Evolutionary conservation across 768 basidiomycete species (phyloP), one percentile per base, ranked within the genome.

Genomic region (Leucogyrophana mollusca): DNA sequence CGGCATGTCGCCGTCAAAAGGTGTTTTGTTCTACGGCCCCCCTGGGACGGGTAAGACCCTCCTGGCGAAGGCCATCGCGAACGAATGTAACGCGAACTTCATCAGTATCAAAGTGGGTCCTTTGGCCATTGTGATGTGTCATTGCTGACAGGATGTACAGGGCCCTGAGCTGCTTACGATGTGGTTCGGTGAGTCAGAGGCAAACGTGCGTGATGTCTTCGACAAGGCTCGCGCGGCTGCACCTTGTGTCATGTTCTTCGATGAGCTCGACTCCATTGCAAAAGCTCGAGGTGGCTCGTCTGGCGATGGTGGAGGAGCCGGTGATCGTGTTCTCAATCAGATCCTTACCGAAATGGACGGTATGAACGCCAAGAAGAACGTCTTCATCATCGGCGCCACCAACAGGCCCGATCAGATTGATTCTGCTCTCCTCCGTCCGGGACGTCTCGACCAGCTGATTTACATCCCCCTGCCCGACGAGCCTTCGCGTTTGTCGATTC

Each of bases 111-210:
- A 99, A 85, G 87, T 83, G 46, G 36, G 58, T 50, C 30, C 35
- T 20, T 40, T 14, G 2, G 21, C 35, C 48, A 43, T 24, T 30
- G 20, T 20, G 18, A 17, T 18, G 25, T 27, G 25, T 27, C 17
- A 22, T 11, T 37, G 2, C 20, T 47, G 13, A 62, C 44, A 56
- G 8, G 24, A 11, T 40, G 43, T 49, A 11, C 55, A 87, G 83
- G 95, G 96, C 54, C 95, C 95, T 52, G 96, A 97, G 71, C 78
- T 97, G 34, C 83, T 98, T 34, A 99, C 94, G 5, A 98, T 98
- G 95, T 99, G 96, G 94, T 98, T 99, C 71, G 96, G 96, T 83
- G 96, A 99, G 79, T 98, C 95, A 5, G 96, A 99, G 74, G 96
- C 95, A 54, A 99, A 99, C 61, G 96, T 99, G 51, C 92, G 96